Base-by-base conservation (phyloP, 805 yeast genomes). In the Lipomyces orientalis region DNA sequence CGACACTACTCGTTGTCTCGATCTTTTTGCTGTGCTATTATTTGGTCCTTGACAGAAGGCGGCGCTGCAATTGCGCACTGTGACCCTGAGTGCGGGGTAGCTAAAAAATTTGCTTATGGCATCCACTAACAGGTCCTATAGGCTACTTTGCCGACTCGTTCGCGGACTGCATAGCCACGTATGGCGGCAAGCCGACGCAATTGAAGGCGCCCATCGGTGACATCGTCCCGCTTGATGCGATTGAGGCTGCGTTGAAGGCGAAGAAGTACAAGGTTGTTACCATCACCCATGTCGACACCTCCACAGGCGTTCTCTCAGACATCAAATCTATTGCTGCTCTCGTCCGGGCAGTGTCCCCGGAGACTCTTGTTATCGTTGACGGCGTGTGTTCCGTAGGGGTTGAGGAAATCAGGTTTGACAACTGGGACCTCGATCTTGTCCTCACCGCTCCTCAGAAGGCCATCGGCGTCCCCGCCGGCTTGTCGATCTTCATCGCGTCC, bases 371-470 rank as follows among this genome's bases (percentile, higher is more conserved):
- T 63, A 81, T 92, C 61, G 97, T 94, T 54, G 99, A 94, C 78
- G 97, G 97, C 58, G 98, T 94, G 37, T 95, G 98, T 80, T 92
- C 98, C 7, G 86, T 93, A 68, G 98, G 90, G 33, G 95, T 91
- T 68, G 99, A 94, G 81, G 85, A 87, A 73, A 81, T 94, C 71
- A 87, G 90, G 74, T 94, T 94, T 76, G 94, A 91, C 76, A 83
- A 83, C 22, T 94, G 98, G 98, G 93, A 91, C 4, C 79, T 94
- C 63, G 99, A 94, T 80, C 91, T 84, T 73, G 97, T 86, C 54
- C 83, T 94, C 71, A 90, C 97, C 59, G 98, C 97, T 1, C 92
- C 98, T 25, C 98, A 93, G 79, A 94, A 94, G 83, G 98, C 97
- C 35, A 82, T 94, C 73, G 97, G 97, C 63, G 95, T 90, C 35